A percentile compares a stretch with the other conserved stretches of the same genome.
Conservation (phyloP, 2,329 filamentous ascomycete genomes). For the Cladophialophora chaetospira region DNA sequence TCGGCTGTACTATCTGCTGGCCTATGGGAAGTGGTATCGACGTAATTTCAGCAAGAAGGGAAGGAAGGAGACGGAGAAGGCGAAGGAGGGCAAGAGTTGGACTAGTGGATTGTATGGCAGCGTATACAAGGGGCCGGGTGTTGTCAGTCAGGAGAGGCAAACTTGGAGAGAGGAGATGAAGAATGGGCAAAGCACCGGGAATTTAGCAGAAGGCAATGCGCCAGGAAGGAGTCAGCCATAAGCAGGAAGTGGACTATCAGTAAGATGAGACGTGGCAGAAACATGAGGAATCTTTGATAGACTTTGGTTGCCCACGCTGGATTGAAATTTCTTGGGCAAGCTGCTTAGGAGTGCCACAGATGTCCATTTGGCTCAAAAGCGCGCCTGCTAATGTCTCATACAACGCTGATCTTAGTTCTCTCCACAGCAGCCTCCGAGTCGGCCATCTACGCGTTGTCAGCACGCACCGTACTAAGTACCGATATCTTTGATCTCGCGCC, state of each 20-base stretch:
- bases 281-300: too few species aligned
- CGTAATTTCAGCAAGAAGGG: constrained; percentile 8
- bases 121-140: constrained; percentile 62
- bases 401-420: too few species aligned
- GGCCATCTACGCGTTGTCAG: too few species aligned
- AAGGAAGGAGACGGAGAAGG: constrained; percentile 40
- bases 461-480: too few species aligned
- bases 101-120: constrained; percentile 61
- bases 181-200: constrained; percentile 25
- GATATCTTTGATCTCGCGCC: too few species aligned
- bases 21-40: constrained; percentile 63
- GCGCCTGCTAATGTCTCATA: too few species aligned
- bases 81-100: constrained; percentile 54
- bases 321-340: too few species aligned
- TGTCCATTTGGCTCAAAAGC: too few species aligned
- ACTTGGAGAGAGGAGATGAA: constrained; percentile 55
- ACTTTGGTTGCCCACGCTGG: too few species aligned
- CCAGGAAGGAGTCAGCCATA: constrained; percentile 27
- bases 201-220: constrained; percentile 19
- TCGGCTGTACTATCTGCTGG: constrained; percentile 62
- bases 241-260: not conserved
- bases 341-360: too few species aligned
- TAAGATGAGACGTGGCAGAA: not conserved
- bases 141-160: constrained; percentile 53
- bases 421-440: too few species aligned